Base-by-base conservation (phyloP, 2,329 filamentous ascomycete species). In the Stagonosporopsis cucurbitacearum region DNA sequence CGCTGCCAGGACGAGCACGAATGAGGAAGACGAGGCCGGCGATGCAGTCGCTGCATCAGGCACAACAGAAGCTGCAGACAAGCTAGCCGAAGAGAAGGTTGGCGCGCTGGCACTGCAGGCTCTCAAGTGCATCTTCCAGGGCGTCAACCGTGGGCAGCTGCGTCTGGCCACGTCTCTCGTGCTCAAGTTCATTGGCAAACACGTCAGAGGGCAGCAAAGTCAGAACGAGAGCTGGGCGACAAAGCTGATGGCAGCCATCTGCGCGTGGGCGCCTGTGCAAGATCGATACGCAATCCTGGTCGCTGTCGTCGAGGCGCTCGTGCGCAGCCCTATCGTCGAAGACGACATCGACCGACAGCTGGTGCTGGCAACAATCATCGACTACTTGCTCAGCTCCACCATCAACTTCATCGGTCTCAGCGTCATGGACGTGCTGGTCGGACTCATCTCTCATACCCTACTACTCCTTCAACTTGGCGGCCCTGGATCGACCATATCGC, bases 351-450 rank as follows among this genome's bases (percentile, higher is more conserved):
- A 86, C 40, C 86, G 90, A 51, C 90, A 96, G 67, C 80, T 92
- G 50, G 85, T 89, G 4, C 80, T 96, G 57, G 85, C 90, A 0
- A 88, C 87, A 39, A 87, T 97, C 76, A 86, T 97, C 56, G 87
- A 91, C 58, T 91, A 90, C 59, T 82, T 98, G 9, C 80, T 99
- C 42, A 88, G 89, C 47, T 97, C 94, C 0, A 88, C 94, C 37
- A 88, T 96, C 70, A 98, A 97, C 75, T 83, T 98, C 70, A 97
- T 99, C 59, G 95, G 95, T 1, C 81, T 99, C 41, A 97, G 93
- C 72, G 90, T 98, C 48, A 98, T 98, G 88, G 95, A 99, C 73
- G 88, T 98, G 17, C 80, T 98, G 25, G 81, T 96, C 13, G 90
- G 92, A 1, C 81, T 99, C 13, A 86, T 97, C 60, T 88, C 91